These are phyloP conservation scores for Myxozyma melibiosi DNA, from an alignment of 805 yeast genomes.

Conservation along the genomic window DNA sequence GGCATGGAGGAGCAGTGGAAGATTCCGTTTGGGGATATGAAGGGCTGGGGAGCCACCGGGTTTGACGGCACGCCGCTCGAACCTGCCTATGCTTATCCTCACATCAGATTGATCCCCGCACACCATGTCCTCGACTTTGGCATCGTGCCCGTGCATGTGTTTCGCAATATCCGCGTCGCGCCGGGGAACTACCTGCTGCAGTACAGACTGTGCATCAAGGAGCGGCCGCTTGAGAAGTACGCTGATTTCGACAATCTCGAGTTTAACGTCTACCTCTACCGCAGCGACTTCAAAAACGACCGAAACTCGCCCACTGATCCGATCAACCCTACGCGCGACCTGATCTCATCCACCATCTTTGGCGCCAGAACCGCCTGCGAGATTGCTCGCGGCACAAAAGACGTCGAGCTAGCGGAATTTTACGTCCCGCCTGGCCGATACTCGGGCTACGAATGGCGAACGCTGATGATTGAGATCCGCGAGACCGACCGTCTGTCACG, in stretches of 20 bases:
- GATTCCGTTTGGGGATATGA: conserved; percentile 11
- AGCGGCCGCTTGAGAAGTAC: conserved; percentile 5
- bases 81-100: conserved; percentile 8
- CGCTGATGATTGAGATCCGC: conserved; percentile 6
- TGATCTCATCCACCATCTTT: conserved; percentile 1
- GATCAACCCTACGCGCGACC: background rate
- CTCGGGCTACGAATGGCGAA: conserved; percentile 10
- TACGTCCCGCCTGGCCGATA: conserved; percentile 6
- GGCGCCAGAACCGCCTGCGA: background rate
- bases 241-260: conserved; percentile 7
- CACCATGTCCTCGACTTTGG: conserved; percentile 11
- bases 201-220: conserved; percentile 8
- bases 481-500: conserved; percentile 3
- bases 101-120: conserved; percentile 6
- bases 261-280: conserved; percentile 3
- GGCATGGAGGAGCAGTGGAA: conserved; percentile 15
- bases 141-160: conserved; percentile 3
- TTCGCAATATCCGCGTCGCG: conserved; percentile 3
- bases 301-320: conserved; percentile 2
- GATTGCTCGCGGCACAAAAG: conserved; percentile 4
- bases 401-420: conserved; percentile 2
- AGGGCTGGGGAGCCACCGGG: conserved; percentile 13
- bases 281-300: conserved; percentile 6
- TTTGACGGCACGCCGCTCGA: conserved; percentile 5
- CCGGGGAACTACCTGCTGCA: conserved; percentile 9